A percentile compares a stretch with the other conserved stretches of the same genome.
These are phyloP conservation scores for Fusarium siculi DNA, from an alignment of 2,329 filamentous ascomycete genomes.

Conservation along the genomic window DNA sequence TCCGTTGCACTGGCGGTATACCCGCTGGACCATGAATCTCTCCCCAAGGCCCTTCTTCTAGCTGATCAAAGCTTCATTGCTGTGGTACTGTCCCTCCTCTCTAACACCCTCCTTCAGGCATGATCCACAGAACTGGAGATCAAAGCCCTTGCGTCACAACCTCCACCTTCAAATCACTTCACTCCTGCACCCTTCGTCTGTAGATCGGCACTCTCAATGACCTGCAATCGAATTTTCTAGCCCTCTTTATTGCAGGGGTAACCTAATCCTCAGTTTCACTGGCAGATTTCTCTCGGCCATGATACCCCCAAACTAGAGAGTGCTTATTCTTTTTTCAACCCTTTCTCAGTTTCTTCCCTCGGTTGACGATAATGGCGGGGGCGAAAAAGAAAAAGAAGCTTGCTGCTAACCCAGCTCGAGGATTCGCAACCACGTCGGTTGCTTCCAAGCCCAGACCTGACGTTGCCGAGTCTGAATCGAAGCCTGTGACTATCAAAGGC, in stretches of 20 bases:
- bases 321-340: neutral
- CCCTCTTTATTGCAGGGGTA: neutral
- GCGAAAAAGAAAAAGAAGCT: constrained; percentile 92
- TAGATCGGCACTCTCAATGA: constrained; percentile 2
- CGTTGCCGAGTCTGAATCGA: constrained; percentile 51
- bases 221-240: constrained; percentile 5
- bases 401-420: constrained; percentile 85
- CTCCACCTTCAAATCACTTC: constrained; percentile 26
- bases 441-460: constrained; percentile 84
- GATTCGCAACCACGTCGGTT: constrained; percentile 92
- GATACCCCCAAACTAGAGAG: neutral
- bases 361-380: constrained; percentile 67
- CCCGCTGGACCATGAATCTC: neutral
- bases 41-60: neutral
- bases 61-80: neutral
- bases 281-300: constrained; percentile 3
- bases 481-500: constrained; percentile 35
- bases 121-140: constrained; percentile 29
- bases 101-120: neutral
- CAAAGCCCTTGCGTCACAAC: constrained; percentile 38
- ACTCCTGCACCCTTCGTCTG: constrained; percentile 17
- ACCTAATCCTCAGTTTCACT: neutral
- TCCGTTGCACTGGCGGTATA: neutral
- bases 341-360: neutral
- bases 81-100: neutral